Evolutionary conservation across 73 alveolate genomes (phyloP).

Genomic region (Paramecium primaurelia): DNA sequence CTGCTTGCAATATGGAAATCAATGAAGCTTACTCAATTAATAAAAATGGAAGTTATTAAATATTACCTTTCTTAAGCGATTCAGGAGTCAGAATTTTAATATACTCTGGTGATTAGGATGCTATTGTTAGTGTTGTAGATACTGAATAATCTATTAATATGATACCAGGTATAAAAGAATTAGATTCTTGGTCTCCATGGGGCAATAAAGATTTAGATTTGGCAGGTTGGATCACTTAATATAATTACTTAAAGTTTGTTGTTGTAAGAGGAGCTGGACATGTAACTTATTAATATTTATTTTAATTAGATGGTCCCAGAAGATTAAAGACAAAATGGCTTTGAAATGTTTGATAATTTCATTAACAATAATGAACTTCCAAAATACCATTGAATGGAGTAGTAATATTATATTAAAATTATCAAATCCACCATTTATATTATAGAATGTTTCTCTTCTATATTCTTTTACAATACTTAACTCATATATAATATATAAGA

Average conservation of each 20-base stretch:
- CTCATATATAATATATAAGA: background rate
- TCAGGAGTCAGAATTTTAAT: conserved; percentile 65
- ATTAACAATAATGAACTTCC: background rate
- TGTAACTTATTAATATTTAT: background rate
- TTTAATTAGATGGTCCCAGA: background rate
- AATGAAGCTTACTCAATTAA: background rate
- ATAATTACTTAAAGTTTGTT: background rate
- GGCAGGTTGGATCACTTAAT: conserved; percentile 17
- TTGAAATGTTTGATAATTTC: conserved; percentile 38
- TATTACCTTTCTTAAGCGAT: conserved; percentile 51
- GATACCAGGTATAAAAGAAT: background rate
- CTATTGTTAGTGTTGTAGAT: conserved; percentile 72
- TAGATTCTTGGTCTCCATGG: background rate
- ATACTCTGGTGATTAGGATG: conserved; percentile 81
- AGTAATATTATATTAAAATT: background rate
- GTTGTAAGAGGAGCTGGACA: conserved; percentile 49
- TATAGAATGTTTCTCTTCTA: background rate
- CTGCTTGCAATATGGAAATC: background rate
- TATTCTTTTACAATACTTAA: background rate
- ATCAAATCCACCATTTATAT: background rate
- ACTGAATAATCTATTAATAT: conserved; percentile 66
- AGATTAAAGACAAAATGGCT: conserved; percentile 44
- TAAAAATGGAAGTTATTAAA: conserved; percentile 61
- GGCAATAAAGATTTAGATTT: conserved; percentile 34
- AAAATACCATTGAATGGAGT: background rate